Conservation (phyloP, 2,329 filamentous ascomycete species). For the Herpotrichia juniperi region DNA sequence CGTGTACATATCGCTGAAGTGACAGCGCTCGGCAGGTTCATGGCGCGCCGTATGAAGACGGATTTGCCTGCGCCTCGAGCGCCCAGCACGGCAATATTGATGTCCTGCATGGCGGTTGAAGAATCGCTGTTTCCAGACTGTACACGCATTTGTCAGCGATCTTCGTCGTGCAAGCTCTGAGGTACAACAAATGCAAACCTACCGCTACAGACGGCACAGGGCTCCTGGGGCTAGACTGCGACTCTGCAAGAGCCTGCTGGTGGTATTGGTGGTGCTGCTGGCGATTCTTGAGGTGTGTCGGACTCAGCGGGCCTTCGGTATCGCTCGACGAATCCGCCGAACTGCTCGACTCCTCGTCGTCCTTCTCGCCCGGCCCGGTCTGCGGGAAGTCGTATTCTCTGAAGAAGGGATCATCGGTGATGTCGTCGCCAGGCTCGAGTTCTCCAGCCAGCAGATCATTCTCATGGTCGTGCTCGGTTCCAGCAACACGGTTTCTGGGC, state of each 20-base stretch:
- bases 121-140: conserved; percentile 37
- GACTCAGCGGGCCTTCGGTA: conserved; percentile 47
- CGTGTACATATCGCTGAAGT: conserved; percentile 53
- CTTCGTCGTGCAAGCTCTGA: conserved; percentile 1
- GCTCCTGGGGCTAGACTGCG: conserved; percentile 21
- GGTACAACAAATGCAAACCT: conserved; percentile 20
- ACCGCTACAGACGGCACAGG: conserved; percentile 31
- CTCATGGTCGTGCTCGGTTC: conserved; percentile 21
- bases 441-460: conserved; percentile 65
- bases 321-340: conserved; percentile 40
- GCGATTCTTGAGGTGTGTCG: conserved; percentile 37
- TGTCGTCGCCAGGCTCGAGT: conserved; percentile 58
- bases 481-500: conserved; percentile 29
- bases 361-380: conserved; percentile 17
- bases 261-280: too few relatives aligned
- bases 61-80: conserved; percentile 62
- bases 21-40: conserved; percentile 58
- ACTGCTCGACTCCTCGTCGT: conserved; percentile 29
- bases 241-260: conserved; percentile 13
- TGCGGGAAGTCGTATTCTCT: conserved; percentile 47
- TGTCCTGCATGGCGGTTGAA: conserved; percentile 52
- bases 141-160: conserved; percentile 24
- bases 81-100: conserved; percentile 65
- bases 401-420: conserved; percentile 49
- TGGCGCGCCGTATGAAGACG: conserved; percentile 62